phyloP scores from a whole-genome alignment of 2,329 filamentous ascomycete genomes.

The Niveomyces coronatus region DNA sequence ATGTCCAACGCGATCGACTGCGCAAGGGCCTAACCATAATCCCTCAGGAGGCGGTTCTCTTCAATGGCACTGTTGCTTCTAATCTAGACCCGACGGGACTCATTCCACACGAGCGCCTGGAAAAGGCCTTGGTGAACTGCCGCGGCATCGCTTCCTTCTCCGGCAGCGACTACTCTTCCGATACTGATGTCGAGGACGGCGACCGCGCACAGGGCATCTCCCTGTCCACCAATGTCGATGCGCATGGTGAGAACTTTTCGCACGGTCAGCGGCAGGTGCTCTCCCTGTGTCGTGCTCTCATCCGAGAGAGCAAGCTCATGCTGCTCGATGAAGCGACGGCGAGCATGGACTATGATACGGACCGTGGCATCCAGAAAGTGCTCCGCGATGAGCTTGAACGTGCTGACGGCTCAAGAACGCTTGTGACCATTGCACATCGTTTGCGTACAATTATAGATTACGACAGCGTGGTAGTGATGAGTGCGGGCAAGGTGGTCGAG shows the following conservation, averaged over 20 bases:
- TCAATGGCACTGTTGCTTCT: constrained; percentile 40
- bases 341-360: constrained; percentile 49
- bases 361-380: constrained; percentile 43
- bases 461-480: constrained; percentile 48
- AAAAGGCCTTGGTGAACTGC: constrained; percentile 51
- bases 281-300: constrained; percentile 45
- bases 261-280: constrained; percentile 49
- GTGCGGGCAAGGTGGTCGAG: constrained; percentile 42
- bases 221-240: constrained; percentile 37
- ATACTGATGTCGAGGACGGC: constrained; percentile 14
- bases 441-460: constrained; percentile 50
- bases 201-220: constrained; percentile 19
- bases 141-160: constrained; percentile 46
- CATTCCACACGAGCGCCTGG: constrained; percentile 41
- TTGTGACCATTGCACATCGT: constrained; percentile 49
- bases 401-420: constrained; percentile 35
- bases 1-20: constrained; percentile 37
- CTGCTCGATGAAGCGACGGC: constrained; percentile 49
- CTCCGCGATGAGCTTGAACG: constrained; percentile 37
- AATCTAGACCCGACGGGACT: constrained; percentile 56
- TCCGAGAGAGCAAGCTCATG: constrained; percentile 44
- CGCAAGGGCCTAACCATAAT: constrained; percentile 47
- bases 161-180: constrained; percentile 25
- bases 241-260: constrained; percentile 45
- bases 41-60: constrained; percentile 48